These are phyloP conservation scores for Aspergillus chevalieri DNA, from an alignment of 2,329 filamentous ascomycete genomes.

Conservation along the genomic window DNA sequence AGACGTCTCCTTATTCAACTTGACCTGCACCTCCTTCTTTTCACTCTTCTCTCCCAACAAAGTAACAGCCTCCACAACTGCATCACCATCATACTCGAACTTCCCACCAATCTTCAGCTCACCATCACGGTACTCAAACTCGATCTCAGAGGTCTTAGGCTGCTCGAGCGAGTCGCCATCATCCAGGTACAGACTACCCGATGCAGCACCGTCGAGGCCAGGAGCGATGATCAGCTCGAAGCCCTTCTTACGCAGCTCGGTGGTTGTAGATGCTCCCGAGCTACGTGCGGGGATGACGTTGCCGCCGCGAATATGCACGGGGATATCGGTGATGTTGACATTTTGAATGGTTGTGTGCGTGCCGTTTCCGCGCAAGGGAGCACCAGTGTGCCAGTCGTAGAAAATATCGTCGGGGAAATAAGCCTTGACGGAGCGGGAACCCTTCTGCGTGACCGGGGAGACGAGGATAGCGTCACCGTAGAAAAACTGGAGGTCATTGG, in stretches of 20 bases:
- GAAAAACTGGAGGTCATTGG: slow-evolving; percentile 53
- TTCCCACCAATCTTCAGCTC: slow-evolving; percentile 26
- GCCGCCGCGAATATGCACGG: slow-evolving; percentile 58
- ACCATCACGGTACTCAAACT: slow-evolving; percentile 54
- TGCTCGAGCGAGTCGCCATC: slow-evolving; percentile 66
- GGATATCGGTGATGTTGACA: slow-evolving; percentile 50
- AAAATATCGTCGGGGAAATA: slow-evolving; percentile 55
- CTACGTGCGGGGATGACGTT: slow-evolving; percentile 53
- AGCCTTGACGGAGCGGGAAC: slow-evolving; percentile 47
- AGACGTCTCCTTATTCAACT: slow-evolving; percentile 16
- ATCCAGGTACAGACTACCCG: slow-evolving; percentile 67
- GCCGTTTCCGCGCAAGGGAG: slow-evolving; percentile 42
- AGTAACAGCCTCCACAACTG: slow-evolving; percentile 28
- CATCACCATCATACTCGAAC: slow-evolving; percentile 21
- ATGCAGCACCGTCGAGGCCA: slow-evolving; percentile 55
- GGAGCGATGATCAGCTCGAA: slow-evolving; percentile 69
- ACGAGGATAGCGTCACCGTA: slow-evolving; percentile 53
- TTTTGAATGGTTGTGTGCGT: slow-evolving; percentile 38
- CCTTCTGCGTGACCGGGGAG: slow-evolving; percentile 50
- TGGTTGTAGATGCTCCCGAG: slow-evolving; percentile 54
- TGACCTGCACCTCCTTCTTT: slow-evolving; percentile 18
- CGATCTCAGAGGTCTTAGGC: slow-evolving; percentile 48
- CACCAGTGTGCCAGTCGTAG: slow-evolving; percentile 55
- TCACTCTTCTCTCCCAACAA: slow-evolving; percentile 25
- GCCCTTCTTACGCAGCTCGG: slow-evolving; percentile 53